Percentiles rank a stretch among this genome's conserved stretches.
Conservation (phyloP, 805 yeast genomes). For the Hanseniaspora taiwanica region DNA sequence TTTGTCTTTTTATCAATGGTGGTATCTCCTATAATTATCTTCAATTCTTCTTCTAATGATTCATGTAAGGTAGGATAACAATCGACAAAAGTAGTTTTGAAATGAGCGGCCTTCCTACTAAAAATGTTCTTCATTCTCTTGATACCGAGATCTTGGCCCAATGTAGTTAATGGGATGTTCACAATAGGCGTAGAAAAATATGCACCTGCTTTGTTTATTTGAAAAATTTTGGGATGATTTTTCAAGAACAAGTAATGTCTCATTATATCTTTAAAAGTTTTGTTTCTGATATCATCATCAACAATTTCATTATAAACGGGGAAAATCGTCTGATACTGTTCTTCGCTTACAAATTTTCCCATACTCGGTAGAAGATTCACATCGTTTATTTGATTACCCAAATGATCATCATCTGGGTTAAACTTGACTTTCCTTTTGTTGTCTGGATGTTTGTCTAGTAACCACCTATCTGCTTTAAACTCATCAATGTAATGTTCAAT, state of each 20-base stretch:
- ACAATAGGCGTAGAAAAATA: conserved; percentile 11
- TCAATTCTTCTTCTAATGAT: conserved; percentile 7
- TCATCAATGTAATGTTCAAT: not conserved
- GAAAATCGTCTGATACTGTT: not conserved
- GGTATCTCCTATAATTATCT: conserved; percentile 6
- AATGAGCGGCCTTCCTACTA: conserved; percentile 9
- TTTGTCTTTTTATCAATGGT: not conserved
- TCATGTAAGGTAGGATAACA: conserved; percentile 10
- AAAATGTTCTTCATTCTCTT: conserved; percentile 11
- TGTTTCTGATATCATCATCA: not conserved
- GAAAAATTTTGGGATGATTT: conserved; percentile 9
- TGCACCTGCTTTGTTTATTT: conserved; percentile 9
- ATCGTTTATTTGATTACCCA: not conserved
- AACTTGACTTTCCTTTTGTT: not conserved
- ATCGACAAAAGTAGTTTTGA: conserved; percentile 12
- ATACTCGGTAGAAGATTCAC: not conserved
- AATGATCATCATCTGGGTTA: not conserved
- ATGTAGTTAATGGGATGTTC: conserved; percentile 13
- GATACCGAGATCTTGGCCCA: conserved; percentile 12
- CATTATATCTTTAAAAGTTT: conserved; percentile 6
- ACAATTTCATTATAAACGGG: not conserved
- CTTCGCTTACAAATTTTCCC: not conserved
- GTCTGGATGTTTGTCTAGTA: conserved; percentile 1
- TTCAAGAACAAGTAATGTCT: conserved; percentile 13
- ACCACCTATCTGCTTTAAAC: conserved; percentile 9